Base-by-base conservation (phyloP, 495 filamentous ascomycete genomes). In the Entonaema liquescens region DNA sequence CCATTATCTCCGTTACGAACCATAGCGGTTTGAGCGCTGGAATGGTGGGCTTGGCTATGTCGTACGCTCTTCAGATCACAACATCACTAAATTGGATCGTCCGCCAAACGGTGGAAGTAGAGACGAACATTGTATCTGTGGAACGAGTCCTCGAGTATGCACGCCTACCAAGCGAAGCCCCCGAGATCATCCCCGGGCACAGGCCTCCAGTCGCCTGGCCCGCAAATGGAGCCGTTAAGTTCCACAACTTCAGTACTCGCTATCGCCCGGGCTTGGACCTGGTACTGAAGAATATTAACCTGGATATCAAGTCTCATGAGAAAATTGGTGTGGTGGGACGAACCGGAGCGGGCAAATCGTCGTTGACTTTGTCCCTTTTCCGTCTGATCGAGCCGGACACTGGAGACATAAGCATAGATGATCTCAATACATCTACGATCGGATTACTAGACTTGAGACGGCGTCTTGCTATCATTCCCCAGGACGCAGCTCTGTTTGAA, bases 71-170 rank as follows among this genome's bases (percentile, higher is more conserved):
- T 68, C 93, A 97, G 82, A 98, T 98, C 76, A 99, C 96, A 19
- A 91, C 93, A 75, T 96, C 94, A n/a, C 84, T 99, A 67, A 99
- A 99, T 83, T 99, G 95, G 95, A 98, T 99, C 74, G 96, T 99
- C 50, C 91, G 96, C 59, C 96, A 99, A 82, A 97, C 95, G 3
- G 96, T 99, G 15, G 96, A 99, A 80, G 96, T 98, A 31, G 96
- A 99, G 84, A 98, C 95, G 38, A 99, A 99, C 80, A 98, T 98
- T 68, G 95, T 99, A 62, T 97, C 96, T 11, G 96, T 99, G 59
- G 96, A 99, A 86, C 91, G 96, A 66, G 93, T 98, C 44, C 89
- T 98, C 64, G 96, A 99, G 81, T 99, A 99, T 79, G 92, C 95
- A 62, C 87, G 87, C 68, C 87, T 98, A 68, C 95, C 95, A 29